Evolutionary conservation across 2,329 filamentous ascomycete genomes (phyloP).

Genomic region (Fusarium anthophilum): DNA sequence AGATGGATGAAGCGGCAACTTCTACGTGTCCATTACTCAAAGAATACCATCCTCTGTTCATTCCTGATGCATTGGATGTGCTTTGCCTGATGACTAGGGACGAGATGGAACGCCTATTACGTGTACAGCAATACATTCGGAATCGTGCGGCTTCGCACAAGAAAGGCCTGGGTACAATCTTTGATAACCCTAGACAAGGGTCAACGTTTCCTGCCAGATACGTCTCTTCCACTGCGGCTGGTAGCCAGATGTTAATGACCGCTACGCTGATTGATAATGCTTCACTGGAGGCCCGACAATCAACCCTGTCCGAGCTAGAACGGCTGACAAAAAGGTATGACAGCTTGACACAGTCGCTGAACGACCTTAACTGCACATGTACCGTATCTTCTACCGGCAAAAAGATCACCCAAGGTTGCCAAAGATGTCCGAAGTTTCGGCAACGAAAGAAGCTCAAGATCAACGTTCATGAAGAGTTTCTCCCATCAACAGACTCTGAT

Average conservation of each 20-base stretch:
- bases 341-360: conserved; percentile 13
- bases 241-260: background rate
- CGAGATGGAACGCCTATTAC: conserved; percentile 61
- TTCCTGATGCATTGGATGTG: conserved; percentile 59
- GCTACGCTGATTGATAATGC: background rate
- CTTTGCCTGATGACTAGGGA: conserved; percentile 58
- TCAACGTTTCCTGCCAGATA: background rate
- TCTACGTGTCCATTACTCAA: conserved; percentile 56
- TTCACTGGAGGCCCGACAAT: background rate
- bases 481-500: conserved; percentile 24
- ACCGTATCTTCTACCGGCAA: background rate
- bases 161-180: conserved; percentile 52
- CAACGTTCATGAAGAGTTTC: conserved; percentile 35
- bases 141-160: conserved; percentile 25
- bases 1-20: conserved; percentile 61
- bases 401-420: conserved; percentile 8
- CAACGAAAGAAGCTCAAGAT: conserved; percentile 27
- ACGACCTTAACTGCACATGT: conserved; percentile 23
- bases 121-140: conserved; percentile 30
- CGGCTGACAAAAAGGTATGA: conserved; percentile 16
- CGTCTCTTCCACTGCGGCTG: background rate
- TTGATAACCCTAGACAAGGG: conserved; percentile 50
- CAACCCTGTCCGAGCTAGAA: conserved; percentile 5
- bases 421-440: conserved; percentile 22
- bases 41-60: conserved; percentile 62